Evolutionary conservation across 108 stramenopile genomes (phyloP).

Genomic region (Asterionellopsis glacialis): DNA sequence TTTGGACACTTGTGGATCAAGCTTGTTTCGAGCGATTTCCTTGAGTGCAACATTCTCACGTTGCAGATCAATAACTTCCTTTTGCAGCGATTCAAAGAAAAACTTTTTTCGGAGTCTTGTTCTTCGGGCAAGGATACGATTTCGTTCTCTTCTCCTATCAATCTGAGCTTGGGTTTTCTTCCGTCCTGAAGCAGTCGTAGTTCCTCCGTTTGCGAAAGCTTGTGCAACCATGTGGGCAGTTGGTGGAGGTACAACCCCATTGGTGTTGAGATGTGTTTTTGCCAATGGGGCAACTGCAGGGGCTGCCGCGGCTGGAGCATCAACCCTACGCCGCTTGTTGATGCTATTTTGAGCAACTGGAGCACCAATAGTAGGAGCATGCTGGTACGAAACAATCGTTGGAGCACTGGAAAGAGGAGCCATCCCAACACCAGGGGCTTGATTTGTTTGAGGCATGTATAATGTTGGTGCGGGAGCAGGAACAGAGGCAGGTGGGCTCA

Average conservation of each 20-base stretch:
- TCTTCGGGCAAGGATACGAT: conserved; percentile 92
- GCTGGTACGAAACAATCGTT: neutral
- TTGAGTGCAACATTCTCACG: conserved; percentile 71
- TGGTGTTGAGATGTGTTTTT: neutral
- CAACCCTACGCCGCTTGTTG: conserved; percentile 12
- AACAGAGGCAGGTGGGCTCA: conserved; percentile 10
- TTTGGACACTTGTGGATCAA: conserved; percentile 39
- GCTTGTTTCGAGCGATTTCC: conserved; percentile 62
- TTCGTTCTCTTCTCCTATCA: conserved; percentile 88
- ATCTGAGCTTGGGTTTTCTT: conserved; percentile 85
- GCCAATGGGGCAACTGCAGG: conserved; percentile 1
- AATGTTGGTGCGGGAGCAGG: conserved; percentile 18
- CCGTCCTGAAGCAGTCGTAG: conserved; percentile 21
- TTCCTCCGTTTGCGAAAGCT: conserved; percentile 4
- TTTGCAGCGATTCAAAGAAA: conserved; percentile 94
- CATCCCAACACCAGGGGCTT: neutral
- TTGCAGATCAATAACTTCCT: conserved; percentile 82
- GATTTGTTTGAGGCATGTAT: conserved; percentile 2
- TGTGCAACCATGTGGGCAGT: conserved; percentile 5
- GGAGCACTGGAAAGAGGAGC: conserved; percentile 10
- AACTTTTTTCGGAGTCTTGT: conserved; percentile 97
- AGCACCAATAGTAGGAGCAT: conserved; percentile 11
- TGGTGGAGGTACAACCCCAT: neutral
- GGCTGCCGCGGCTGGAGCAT: conserved; percentile 1
- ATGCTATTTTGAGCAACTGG: neutral